Conservation (phyloP, 2,329 filamentous ascomycete genomes). For the Curvularia lunata region DNA sequence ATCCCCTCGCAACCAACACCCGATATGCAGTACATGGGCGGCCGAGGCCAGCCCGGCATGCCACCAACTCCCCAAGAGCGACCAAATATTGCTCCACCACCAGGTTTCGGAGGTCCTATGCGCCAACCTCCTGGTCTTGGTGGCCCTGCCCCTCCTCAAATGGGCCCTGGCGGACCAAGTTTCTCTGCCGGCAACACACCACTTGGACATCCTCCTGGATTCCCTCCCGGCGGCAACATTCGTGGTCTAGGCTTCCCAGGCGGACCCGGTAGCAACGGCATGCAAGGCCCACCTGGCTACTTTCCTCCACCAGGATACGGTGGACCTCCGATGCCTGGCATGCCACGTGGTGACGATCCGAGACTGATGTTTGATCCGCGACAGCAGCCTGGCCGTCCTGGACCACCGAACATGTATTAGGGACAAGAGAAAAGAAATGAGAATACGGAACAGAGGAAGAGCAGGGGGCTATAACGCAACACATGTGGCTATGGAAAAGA, state of each 20-base stretch:
- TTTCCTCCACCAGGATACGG: constrained; percentile 45
- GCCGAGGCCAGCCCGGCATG: constrained; percentile 45
- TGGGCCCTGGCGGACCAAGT: constrained; percentile 41
- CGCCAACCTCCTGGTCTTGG: constrained; percentile 46
- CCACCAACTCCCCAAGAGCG: constrained; percentile 47
- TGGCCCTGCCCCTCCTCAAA: constrained; percentile 38
- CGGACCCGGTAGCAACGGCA: constrained; percentile 37
- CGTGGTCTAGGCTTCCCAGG: constrained; percentile 38
- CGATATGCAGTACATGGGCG: constrained; percentile 45
- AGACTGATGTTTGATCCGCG: constrained; percentile 47
- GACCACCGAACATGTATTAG: constrained; percentile 45
- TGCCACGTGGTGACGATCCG: constrained; percentile 43
- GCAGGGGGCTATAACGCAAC: not conserved
- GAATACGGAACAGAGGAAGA: not conserved
- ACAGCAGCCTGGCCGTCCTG: constrained; percentile 38
- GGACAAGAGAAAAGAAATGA: not conserved
- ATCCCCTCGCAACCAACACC: constrained; percentile 50
- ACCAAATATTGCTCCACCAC: constrained; percentile 45
- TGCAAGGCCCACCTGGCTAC: constrained; percentile 46
- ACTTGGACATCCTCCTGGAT: constrained; percentile 47
- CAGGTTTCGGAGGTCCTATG: constrained; percentile 47
- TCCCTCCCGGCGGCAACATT: constrained; percentile 40
- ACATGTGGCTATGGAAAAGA: not conserved
- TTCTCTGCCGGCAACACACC: constrained; percentile 49
- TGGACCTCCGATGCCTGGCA: constrained; percentile 38